Percentiles rank a stretch among this genome's conserved stretches.
Evolutionary conservation across 805 yeast species (phyloP).

Genomic region (Candida germanica): DNA sequence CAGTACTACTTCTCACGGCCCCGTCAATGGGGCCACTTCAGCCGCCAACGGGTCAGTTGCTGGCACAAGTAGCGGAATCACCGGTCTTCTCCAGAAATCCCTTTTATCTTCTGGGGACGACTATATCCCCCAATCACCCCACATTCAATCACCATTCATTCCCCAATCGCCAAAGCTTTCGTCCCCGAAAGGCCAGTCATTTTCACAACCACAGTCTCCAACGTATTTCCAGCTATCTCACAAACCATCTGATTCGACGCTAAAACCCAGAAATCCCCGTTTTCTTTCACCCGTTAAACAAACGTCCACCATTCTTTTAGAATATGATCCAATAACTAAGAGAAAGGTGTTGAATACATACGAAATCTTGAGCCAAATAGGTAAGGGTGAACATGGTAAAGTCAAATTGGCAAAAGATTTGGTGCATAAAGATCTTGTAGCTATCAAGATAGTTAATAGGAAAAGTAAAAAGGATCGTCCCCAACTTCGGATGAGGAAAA

Average conservation of each 20-base stretch:
- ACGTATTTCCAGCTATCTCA: constrained; percentile 1
- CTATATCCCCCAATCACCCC: too few relatives aligned
- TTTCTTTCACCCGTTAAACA: constrained; percentile 60
- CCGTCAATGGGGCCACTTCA: constrained; percentile 3
- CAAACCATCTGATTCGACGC: constrained; percentile 11
- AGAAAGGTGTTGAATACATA: constrained; percentile 84
- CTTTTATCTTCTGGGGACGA: constrained; percentile 13
- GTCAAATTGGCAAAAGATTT: constrained; percentile 86
- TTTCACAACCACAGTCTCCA: not conserved
- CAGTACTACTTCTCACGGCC: not conserved
- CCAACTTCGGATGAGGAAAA: constrained; percentile 21
- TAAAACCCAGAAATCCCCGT: constrained; percentile 1
- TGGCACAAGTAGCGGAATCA: constrained; percentile 33
- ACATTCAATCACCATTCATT: too few relatives aligned
- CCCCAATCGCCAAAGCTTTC: not conserved
- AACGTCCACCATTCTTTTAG: constrained; percentile 73
- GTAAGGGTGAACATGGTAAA: constrained; percentile 98
- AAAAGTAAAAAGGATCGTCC: constrained; percentile 40
- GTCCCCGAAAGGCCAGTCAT: constrained; percentile 2
- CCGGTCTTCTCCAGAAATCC: constrained; percentile 28
- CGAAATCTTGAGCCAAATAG: constrained; percentile 83
- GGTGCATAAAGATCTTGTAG: constrained; percentile 65
- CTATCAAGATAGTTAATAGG: constrained; percentile 88
- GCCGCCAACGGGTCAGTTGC: not conserved
- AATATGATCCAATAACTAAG: constrained; percentile 83